Evolutionary conservation across 2,329 filamentous ascomycete genomes (phyloP).

Genomic region (Verticillium dahliae): DNA sequence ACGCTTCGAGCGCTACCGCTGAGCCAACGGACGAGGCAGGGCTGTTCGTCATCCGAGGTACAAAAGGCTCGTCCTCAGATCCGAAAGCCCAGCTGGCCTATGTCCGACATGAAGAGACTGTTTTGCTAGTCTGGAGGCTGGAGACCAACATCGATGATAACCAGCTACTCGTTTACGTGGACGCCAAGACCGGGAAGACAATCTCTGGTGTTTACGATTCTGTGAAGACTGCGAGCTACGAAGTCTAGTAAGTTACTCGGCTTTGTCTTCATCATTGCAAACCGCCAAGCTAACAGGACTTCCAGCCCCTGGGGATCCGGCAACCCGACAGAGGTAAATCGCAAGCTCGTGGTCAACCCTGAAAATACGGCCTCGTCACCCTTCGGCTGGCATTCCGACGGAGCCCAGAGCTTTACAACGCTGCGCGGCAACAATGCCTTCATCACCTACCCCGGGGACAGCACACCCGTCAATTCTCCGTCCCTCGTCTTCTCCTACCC

Average conservation of each 20-base stretch:
- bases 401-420: conserved; percentile 34
- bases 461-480: conserved; percentile 28
- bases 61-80: conserved; percentile 36
- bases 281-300: conserved; percentile 5
- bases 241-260: conserved; percentile 34
- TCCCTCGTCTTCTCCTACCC: conserved; percentile 33
- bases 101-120: conserved; percentile 33
- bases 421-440: conserved; percentile 48
- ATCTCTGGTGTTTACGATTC: conserved; percentile 46
- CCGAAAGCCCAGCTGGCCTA: conserved; percentile 46
- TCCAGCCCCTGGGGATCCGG: conserved; percentile 40
- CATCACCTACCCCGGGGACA: conserved; percentile 40
- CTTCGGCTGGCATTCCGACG: conserved; percentile 41
- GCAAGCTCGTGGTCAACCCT: conserved; percentile 33
- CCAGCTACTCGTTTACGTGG: conserved; percentile 48
- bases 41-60: conserved; percentile 32
- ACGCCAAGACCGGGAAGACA: conserved; percentile 33
- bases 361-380: conserved; percentile 33
- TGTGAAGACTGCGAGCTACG: conserved; percentile 41
- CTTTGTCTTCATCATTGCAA: neutral
- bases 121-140: conserved; percentile 43
- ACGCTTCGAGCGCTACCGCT: conserved; percentile 17
- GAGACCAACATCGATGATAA: conserved; percentile 45
- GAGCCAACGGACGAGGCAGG: conserved; percentile 18
- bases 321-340: conserved; percentile 38